Evolutionary conservation across 495 filamentous ascomycete genomes (phyloP).

Genomic region (Bacidia gigantensis): DNA sequence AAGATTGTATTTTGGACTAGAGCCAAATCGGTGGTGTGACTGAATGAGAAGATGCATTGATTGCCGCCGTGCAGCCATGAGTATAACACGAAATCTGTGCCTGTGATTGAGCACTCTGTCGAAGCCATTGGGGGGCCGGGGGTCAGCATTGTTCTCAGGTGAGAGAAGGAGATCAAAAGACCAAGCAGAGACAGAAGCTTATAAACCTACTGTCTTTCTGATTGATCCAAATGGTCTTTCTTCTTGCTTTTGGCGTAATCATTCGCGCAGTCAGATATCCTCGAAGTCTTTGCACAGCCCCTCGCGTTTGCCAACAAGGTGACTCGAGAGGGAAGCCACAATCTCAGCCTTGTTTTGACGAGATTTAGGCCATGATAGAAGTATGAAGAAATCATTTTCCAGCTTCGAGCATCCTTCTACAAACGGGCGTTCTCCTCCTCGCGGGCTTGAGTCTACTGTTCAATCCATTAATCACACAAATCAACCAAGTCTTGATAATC

Average conservation of each 20-base stretch:
- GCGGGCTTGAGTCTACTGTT: not conserved
- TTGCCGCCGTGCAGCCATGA: too few species aligned
- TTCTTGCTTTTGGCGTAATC: not conserved
- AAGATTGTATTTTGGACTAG: too few species aligned
- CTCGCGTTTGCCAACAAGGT: not conserved
- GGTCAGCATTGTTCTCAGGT: too few species aligned
- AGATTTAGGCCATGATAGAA: not conserved
- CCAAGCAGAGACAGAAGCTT: too few species aligned
- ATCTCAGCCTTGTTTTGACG: not conserved
- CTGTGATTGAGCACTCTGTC: too few species aligned
- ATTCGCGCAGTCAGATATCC: not conserved
- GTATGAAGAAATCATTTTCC: not conserved
- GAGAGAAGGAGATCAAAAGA: too few species aligned
- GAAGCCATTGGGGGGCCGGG: too few species aligned
- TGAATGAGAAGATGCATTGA: too few species aligned
- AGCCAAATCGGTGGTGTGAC: too few species aligned
- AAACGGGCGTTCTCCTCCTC: not conserved
- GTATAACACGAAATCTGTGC: too few species aligned
- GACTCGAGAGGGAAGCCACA: not conserved
- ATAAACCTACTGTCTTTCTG: not conserved
- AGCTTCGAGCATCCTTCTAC: not conserved
- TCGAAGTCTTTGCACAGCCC: not conserved
- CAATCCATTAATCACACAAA: not conserved
- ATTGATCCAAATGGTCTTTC: not conserved
- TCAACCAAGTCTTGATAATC: not conserved